Conservation (phyloP, 2,329 filamentous ascomycete species). For the Calonectria montana region DNA sequence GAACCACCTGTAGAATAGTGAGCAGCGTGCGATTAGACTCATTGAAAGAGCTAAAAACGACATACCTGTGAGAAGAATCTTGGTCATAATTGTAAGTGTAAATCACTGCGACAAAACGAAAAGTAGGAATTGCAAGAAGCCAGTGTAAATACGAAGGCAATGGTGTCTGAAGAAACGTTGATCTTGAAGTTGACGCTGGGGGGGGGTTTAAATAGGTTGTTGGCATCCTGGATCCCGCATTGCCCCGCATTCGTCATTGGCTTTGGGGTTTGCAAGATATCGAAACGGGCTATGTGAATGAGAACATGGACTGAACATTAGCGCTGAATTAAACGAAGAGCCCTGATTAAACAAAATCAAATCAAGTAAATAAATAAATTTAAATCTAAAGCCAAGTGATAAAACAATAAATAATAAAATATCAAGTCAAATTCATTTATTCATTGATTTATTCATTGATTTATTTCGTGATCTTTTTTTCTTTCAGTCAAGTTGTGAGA, state of each 20-base stretch:
- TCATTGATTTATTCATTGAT: too few relatives aligned
- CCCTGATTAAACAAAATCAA: too few relatives aligned
- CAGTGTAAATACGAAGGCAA: not conserved
- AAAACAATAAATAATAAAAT: too few relatives aligned
- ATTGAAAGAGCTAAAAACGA: not conserved
- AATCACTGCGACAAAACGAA: not conserved
- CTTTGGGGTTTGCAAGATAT: conserved; percentile 30
- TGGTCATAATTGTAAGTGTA: conserved; percentile 40
- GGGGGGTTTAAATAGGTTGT: conserved; percentile 18
- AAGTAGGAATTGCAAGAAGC: not conserved
- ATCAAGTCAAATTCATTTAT: too few relatives aligned
- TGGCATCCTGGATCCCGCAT: not conserved
- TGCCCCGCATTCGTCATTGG: conserved; percentile 41
- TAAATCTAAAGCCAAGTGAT: too few relatives aligned
- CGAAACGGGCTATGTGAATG: not conserved
- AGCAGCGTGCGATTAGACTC: not conserved
- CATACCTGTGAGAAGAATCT: conserved; percentile 47
- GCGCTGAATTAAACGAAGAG: too few relatives aligned
- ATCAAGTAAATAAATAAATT: too few relatives aligned
- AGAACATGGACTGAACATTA: too few relatives aligned
- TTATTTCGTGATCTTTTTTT: too few relatives aligned
- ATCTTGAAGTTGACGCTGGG: conserved; percentile 3
- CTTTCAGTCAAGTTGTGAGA: too few relatives aligned
- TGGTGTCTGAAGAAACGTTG: not conserved
- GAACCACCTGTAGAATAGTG: conserved; percentile 44